Evolutionary conservation across 345 rosid genomes (phyloP), one percentile per base, ranked within the genome.

Genomic region (Arabis alpina): DNA sequence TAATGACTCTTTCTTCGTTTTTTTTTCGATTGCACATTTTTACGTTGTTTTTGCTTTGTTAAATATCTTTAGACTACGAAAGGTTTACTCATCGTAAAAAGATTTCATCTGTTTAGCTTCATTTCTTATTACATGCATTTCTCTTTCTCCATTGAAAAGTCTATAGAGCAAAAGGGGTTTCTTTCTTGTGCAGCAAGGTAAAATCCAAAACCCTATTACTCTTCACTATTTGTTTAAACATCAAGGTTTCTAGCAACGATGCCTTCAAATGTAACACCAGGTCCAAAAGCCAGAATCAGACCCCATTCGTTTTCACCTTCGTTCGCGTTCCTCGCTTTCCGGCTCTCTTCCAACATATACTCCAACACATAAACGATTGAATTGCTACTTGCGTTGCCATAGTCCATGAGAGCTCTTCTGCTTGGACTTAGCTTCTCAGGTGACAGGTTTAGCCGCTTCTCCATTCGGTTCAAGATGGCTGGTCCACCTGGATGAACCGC

Each of bases 401-500:
- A 94, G 49, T 94, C 96, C 93, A 82, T 82, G 64, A 89, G 81
- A 61, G 99, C 98, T 77, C 85, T 80, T 71, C 98, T 77, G 54
- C 99, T 94, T 24, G 96, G 82, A 58, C 62, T 87, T 50, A 94
- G 81, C 76, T 90, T 94, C 66, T 88, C 89, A 0, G 98, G 97
- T 8, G 64, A 59, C 81, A 94, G 76, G 32, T 86, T 79, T 0
- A 94, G 84, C 61, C 97, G 76, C 78, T 90, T 92, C 25, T 94
- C 99, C 53, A 92, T 71, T 53, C 95, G 72, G 72, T 94, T 89
- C 80, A 94, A 71, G 65, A 94, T 94, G 34, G 98, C 99, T 3
- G 99, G 99, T 10, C 98, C 99, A 1, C 99, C 99, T 2, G 98
- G 99, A 80, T 94, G 98, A 70, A 94, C 98, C 7, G 96, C 98